A percentile compares a stretch with the other conserved stretches of the same genome.
Evolutionary conservation across 2,329 filamentous ascomycete genomes (phyloP).

Genomic region (Fusarium sp.): DNA sequence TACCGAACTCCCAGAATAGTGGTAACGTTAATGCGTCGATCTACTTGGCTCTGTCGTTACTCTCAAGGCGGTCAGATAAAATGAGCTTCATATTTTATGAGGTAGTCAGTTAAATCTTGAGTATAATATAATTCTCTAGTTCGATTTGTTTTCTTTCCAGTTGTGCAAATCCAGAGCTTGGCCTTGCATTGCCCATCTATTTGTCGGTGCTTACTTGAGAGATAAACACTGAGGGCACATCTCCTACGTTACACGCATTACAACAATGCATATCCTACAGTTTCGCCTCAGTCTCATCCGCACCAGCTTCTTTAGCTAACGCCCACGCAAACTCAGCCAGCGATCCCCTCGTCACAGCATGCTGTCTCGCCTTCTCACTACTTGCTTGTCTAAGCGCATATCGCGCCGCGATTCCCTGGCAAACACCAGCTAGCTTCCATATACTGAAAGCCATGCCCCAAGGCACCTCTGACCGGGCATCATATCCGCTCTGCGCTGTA

Average conservation of each 20-base stretch:
- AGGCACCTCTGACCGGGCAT: slow-evolving; percentile 70
- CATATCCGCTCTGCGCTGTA: slow-evolving; percentile 72
- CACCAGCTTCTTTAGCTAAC: slow-evolving; percentile 67
- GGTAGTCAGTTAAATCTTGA: too few relatives aligned
- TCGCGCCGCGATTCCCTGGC: slow-evolving; percentile 92
- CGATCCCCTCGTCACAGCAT: slow-evolving; percentile 76
- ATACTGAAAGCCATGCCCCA: slow-evolving; percentile 74
- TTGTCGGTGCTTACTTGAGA: background rate
- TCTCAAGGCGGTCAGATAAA: background rate
- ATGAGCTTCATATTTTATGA: background rate
- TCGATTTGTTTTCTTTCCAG: background rate
- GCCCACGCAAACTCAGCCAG: slow-evolving; percentile 85
- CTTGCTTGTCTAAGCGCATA: slow-evolving; percentile 90
- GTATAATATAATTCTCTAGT: background rate
- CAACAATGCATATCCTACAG: slow-evolving; percentile 40
- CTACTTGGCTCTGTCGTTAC: too few relatives aligned
- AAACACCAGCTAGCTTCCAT: slow-evolving; percentile 72
- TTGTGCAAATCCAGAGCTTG: background rate
- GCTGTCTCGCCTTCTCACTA: slow-evolving; percentile 81
- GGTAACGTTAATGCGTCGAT: background rate
- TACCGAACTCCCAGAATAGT: background rate
- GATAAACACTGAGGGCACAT: background rate
- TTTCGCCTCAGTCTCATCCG: slow-evolving; percentile 44
- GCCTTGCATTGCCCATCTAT: background rate
- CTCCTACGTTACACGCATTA: background rate